Percentiles rank a stretch among this genome's conserved stretches.
phyloP scores from a whole-genome alignment of 345 rosid species.

The Turritis glabra region DNA sequence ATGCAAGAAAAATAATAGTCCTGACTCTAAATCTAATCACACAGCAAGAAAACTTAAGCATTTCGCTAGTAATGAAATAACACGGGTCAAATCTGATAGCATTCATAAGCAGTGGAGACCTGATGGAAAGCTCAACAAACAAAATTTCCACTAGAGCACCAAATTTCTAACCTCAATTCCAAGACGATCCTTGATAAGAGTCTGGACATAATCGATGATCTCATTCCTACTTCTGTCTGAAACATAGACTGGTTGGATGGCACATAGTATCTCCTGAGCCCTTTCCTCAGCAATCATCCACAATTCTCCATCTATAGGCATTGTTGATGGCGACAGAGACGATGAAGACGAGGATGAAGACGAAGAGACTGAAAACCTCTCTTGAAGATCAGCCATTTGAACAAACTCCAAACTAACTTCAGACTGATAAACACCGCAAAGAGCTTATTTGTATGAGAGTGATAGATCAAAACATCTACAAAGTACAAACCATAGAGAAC shows the following conservation, averaged over 20 bases:
- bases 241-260: constrained; percentile 58
- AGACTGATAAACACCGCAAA: neutral
- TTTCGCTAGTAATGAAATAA: neutral
- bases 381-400: constrained; percentile 55
- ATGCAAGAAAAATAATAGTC: constrained; percentile 1
- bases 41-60: neutral
- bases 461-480: constrained; percentile 29
- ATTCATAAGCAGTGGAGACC: neutral
- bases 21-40: neutral
- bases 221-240: constrained; percentile 65
- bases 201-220: constrained; percentile 52
- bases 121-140: neutral
- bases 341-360: constrained; percentile 38
- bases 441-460: constrained; percentile 20
- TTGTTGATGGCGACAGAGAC: constrained; percentile 38
- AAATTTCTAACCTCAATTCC: constrained; percentile 65
- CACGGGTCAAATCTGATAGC: neutral
- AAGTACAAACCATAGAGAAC: constrained; percentile 3
- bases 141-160: neutral
- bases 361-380: constrained; percentile 35
- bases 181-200: constrained; percentile 49
- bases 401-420: constrained; percentile 36
- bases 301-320: constrained; percentile 49
- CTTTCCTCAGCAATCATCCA: constrained; percentile 81
- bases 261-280: constrained; percentile 61